Evolutionary conservation across 352 stramenopile genomes (phyloP).

Genomic region (Albugo candida): DNA sequence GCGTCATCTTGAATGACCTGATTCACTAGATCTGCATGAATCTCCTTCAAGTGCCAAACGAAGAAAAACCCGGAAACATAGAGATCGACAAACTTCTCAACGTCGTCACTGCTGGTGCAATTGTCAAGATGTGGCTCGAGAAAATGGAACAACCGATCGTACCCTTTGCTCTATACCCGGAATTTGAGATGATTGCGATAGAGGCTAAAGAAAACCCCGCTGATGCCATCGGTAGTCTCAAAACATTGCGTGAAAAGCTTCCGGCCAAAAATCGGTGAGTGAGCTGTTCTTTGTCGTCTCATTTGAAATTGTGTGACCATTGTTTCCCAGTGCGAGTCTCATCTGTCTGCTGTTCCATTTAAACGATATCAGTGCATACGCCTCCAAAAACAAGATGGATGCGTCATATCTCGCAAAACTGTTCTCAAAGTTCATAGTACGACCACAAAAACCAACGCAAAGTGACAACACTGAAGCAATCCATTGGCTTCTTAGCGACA

Average conservation of each 20-base stretch:
- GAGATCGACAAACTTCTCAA: slow-evolving; percentile 39
- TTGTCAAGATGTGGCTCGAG: slow-evolving; percentile 43
- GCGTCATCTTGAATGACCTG: slow-evolving; percentile 35
- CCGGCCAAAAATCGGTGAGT: slow-evolving; percentile 49
- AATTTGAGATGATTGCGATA: slow-evolving; percentile 26
- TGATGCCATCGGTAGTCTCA: slow-evolving; percentile 31
- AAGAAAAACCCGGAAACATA: slow-evolving; percentile 27
- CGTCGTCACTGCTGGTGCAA: slow-evolving; percentile 26
- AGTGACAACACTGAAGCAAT: too few species aligned
- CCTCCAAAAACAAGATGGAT: slow-evolving; percentile 55
- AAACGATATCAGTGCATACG: slow-evolving; percentile 66
- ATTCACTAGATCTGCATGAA: slow-evolving; percentile 35
- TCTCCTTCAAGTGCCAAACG: not conserved
- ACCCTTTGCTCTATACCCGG: slow-evolving; percentile 35
- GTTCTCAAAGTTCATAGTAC: slow-evolving; percentile 40
- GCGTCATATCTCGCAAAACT: slow-evolving; percentile 23
- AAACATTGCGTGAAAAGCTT: slow-evolving; percentile 29
- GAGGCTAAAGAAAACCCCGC: slow-evolving; percentile 24
- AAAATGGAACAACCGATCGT: slow-evolving; percentile 47
- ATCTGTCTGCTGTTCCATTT: slow-evolving; percentile 59
- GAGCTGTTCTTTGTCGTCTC: not conserved
- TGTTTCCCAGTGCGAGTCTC: slow-evolving; percentile 24
- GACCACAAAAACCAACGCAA: slow-evolving; percentile 5
- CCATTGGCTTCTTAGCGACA: too few species aligned
- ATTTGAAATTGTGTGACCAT: not conserved